Conservation (phyloP, 371 early-diverging fungal genomes). For the Mucor racemosus region DNA sequence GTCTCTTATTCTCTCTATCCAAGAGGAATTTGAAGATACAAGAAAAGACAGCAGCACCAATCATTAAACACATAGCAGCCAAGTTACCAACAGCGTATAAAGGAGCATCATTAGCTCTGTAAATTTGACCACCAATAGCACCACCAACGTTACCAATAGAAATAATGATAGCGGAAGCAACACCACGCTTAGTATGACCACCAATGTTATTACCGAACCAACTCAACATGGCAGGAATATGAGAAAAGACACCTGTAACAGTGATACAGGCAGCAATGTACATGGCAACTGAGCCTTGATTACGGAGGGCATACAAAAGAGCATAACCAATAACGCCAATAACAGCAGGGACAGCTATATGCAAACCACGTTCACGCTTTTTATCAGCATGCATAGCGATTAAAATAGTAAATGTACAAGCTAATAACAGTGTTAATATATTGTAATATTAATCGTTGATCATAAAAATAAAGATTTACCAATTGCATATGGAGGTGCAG, state of each 20-base stretch:
- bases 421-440: conserved; percentile 27
- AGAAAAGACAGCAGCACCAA: conserved; percentile 40
- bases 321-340: conserved; percentile 70
- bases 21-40: conserved; percentile 48
- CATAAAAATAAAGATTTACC: conserved; percentile 18
- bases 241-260: conserved; percentile 59
- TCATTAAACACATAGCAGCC: conserved; percentile 50
- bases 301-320: conserved; percentile 52
- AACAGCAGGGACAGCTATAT: conserved; percentile 62
- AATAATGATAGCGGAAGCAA: conserved; percentile 62
- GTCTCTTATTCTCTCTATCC: conserved; percentile 55
- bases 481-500: conserved; percentile 52
- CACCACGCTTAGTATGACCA: conserved; percentile 70
- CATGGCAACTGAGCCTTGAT: conserved; percentile 38
- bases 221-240: conserved; percentile 62
- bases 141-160: conserved; percentile 70
- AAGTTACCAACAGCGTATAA: conserved; percentile 56
- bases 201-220: conserved; percentile 70
- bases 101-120: conserved; percentile 64
- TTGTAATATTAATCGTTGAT: not conserved
- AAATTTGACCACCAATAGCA: conserved; percentile 65
- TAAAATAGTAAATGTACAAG: conserved; percentile 61
- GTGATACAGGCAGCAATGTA: conserved; percentile 62
- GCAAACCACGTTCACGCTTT: conserved; percentile 63
- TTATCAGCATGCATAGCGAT: conserved; percentile 70